Conservation (phyloP, 2,329 filamentous ascomycete genomes). For the Arthrobotrys musiformis region DNA sequence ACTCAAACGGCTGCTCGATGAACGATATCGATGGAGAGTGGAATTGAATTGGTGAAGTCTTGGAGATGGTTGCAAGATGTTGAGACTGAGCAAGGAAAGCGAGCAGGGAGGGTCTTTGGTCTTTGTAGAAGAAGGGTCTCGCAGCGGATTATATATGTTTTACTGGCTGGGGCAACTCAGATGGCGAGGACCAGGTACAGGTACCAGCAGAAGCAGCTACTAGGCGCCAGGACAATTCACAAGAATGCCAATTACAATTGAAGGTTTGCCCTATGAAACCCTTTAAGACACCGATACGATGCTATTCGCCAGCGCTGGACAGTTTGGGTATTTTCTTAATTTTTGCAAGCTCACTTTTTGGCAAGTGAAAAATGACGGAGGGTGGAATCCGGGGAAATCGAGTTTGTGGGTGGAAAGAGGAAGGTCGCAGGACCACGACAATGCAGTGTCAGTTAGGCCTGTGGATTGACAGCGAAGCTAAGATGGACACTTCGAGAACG, state of each 20-base stretch:
- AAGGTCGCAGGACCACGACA: constrained; percentile 45
- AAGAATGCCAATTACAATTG: constrained; percentile 44
- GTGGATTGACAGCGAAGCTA: constrained; percentile 40
- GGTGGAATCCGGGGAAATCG: constrained; percentile 51
- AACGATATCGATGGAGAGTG: neutral
- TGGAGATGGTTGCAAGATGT: constrained; percentile 13
- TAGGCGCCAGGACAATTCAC: constrained; percentile 42
- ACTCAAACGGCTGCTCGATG: neutral
- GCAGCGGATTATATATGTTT: constrained; percentile 1
- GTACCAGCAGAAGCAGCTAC: constrained; percentile 5
- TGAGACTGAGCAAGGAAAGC: too few relatives aligned
- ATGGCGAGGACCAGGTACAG: neutral
- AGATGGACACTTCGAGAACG: constrained; percentile 27
- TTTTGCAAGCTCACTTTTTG: constrained; percentile 30
- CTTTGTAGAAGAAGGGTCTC: neutral
- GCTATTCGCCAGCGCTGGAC: constrained; percentile 27
- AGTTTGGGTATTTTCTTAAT: constrained; percentile 12
- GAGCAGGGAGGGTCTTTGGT: too few relatives aligned
- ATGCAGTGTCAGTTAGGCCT: constrained; percentile 39
- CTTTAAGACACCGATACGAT: constrained; percentile 20
- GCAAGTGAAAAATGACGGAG: constrained; percentile 41
- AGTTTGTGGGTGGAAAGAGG: constrained; percentile 40
- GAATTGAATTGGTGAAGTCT: neutral
- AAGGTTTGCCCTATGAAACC: constrained; percentile 36
- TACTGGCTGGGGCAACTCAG: neutral